Evolutionary conservation across 2,329 filamentous ascomycete species (phyloP).

Genomic region (Periconia macrospinosa): DNA sequence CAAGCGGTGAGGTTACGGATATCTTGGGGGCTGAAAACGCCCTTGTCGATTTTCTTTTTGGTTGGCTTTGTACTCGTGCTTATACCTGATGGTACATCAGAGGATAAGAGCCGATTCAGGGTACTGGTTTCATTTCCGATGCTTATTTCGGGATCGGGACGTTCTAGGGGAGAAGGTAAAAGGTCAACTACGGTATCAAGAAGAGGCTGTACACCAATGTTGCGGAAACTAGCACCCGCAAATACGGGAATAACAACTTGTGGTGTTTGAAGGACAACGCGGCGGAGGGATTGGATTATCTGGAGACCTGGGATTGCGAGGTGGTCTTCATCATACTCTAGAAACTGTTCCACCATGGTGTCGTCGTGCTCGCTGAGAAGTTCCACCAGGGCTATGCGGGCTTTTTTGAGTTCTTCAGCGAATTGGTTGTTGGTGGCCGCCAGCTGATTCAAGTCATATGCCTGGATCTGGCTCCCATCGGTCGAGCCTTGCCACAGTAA

Average conservation of each 20-base stretch:
- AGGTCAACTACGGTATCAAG: conserved; percentile 88
- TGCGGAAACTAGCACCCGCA: conserved; percentile 88
- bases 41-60: conserved; percentile 17
- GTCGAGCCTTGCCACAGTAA: conserved; percentile 71
- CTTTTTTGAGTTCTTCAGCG: conserved; percentile 70
- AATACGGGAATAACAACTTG: conserved; percentile 83
- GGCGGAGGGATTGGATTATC: conserved; percentile 74
- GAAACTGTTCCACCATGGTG: conserved; percentile 78
- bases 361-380: conserved; percentile 88
- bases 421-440: conserved; percentile 53
- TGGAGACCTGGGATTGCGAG: conserved; percentile 65
- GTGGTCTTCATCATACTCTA: conserved; percentile 75
- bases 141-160: conserved; percentile 77
- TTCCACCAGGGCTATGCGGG: conserved; percentile 78
- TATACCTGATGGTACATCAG: conserved; percentile 25
- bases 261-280: conserved; percentile 67
- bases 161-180: conserved; percentile 78
- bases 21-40: conserved; percentile 25
- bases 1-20: conserved; percentile 69
- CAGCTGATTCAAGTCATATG: conserved; percentile 59
- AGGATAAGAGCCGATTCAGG: conserved; percentile 50
- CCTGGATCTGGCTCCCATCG: conserved; percentile 65
- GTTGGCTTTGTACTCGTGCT: conserved; percentile 9
- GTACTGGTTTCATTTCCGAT: conserved; percentile 62
- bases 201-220: conserved; percentile 90